Evolutionary conservation across 2,329 filamentous ascomycete species (phyloP).

Genomic region (Aspergillus sp.): DNA sequence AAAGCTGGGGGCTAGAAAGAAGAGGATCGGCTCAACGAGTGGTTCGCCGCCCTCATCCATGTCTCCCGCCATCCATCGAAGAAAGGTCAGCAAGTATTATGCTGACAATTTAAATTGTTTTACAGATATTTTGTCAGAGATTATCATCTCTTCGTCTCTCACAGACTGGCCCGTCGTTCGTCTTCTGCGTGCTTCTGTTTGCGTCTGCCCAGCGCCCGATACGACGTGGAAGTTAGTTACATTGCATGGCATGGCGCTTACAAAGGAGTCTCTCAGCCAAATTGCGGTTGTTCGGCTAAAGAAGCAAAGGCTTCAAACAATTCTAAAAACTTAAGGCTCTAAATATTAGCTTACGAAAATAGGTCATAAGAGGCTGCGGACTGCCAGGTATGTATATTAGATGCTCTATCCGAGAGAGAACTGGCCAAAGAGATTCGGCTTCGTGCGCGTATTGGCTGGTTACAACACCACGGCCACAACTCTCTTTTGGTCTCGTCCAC

Average conservation of each 20-base stretch:
- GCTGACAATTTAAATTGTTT: background rate
- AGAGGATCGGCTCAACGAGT: background rate
- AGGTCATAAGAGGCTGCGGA: background rate
- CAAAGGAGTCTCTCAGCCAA: background rate
- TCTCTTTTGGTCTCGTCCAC: background rate
- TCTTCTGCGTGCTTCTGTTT: slow-evolving; percentile 3
- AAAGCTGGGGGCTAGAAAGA: background rate
- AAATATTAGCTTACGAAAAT: background rate
- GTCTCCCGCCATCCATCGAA: background rate
- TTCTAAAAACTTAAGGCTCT: background rate
- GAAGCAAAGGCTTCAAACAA: background rate
- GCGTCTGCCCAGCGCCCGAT: background rate
- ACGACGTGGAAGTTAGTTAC: background rate
- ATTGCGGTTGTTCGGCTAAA: background rate
- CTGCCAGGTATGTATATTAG: background rate
- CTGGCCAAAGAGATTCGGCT: background rate
- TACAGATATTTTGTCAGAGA: slow-evolving; percentile 6
- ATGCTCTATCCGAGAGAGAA: slow-evolving; percentile 2
- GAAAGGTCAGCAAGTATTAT: background rate
- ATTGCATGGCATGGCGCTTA: slow-evolving; percentile 1
- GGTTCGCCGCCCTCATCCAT: background rate
- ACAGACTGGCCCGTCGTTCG: background rate
- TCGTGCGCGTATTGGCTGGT: background rate
- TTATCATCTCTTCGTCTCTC: background rate
- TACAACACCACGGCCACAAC: background rate